phyloP scores from a whole-genome alignment of 2,329 filamentous ascomycete genomes.

The Elsinoe batatas region DNA sequence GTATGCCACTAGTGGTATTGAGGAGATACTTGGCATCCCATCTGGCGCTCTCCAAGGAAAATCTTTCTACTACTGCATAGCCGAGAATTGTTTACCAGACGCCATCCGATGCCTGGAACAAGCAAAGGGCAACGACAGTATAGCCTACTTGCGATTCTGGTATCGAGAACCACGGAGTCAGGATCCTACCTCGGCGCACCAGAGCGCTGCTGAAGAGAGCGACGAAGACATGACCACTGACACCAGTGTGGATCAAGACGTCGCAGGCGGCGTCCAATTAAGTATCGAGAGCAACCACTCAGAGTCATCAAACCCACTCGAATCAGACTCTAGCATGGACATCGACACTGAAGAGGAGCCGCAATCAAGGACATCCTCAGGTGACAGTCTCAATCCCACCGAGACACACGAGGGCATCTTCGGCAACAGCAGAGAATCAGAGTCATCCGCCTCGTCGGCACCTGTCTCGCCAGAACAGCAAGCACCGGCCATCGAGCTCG shows the following conservation, averaged over 20 bases:
- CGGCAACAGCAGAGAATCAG: slow-evolving; percentile 29
- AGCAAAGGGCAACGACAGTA: slow-evolving; percentile 83
- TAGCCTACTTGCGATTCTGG: slow-evolving; percentile 80
- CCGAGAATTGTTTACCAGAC: slow-evolving; percentile 64
- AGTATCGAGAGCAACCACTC: slow-evolving; percentile 25
- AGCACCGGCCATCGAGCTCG: slow-evolving; percentile 54
- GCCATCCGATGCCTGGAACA: slow-evolving; percentile 71
- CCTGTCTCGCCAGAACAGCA: slow-evolving; percentile 21
- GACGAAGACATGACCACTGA: slow-evolving; percentile 40
- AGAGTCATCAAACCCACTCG: slow-evolving; percentile 18
- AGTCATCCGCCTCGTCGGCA: slow-evolving; percentile 28
- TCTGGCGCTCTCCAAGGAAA: slow-evolving; percentile 61
- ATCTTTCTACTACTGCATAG: slow-evolving; percentile 82
- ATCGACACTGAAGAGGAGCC: slow-evolving; percentile 19
- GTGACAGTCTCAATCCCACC: slow-evolving; percentile 33
- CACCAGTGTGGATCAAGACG: slow-evolving; percentile 38
- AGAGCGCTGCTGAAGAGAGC: slow-evolving; percentile 32
- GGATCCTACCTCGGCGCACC: slow-evolving; percentile 37
- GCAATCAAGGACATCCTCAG: slow-evolving; percentile 35
- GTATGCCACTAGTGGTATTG: slow-evolving; percentile 71
- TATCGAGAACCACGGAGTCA: slow-evolving; percentile 61
- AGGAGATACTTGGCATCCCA: slow-evolving; percentile 63
- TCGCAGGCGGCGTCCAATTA: slow-evolving; percentile 41
- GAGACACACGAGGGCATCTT: slow-evolving; percentile 37
- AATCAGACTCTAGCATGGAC: slow-evolving; percentile 32